Base-by-base conservation (phyloP, 2,329 filamentous ascomycete genomes). In the Aureobasidium sp. region DNA sequence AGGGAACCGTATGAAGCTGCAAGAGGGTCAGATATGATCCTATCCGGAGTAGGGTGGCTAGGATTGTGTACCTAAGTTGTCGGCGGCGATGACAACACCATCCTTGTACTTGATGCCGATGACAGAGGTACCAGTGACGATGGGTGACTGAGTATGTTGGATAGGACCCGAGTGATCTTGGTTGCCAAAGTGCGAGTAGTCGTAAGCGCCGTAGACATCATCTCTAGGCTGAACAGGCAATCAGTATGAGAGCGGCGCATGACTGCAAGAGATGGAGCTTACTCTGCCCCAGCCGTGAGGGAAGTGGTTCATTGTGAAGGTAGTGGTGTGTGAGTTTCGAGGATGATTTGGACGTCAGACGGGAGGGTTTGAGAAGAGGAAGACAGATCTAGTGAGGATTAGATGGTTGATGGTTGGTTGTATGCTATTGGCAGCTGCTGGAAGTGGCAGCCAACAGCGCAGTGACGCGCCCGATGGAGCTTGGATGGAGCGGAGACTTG, bases 71-170 rank as follows among this genome's bases (percentile, higher is more conserved):
- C 91, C 91, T 67, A 99, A 80, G 80, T 97, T 99, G 78, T 99
- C 94, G 70, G 94, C 91, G 58, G 93, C 94, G 75, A 99, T 93
- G 71, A 96, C 92, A 66, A 99, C 91, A 72, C 94, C 94, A 69
- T 92, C 90, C 73, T 91, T 93, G 83, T 91, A 99, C 82, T 97
- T 97, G 75, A 97, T 84, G 67, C 88, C 94, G 62, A 99, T 78
- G 66, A 99, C 94, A 59, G 94, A 97, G 55, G 94, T 97, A 73
- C 94, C 94, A 58, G 94, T 99, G 65, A 99, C 94, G 68, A 96
- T 88, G 71, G 94, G 94, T 36, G 86, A 87, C 78, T 96, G 91
- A 61, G 94, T 97, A 77, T 95, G 90, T 72, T 91, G 85, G 73
- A 85, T 91, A 63, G 92, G 90, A 53, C 69, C 67, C 37, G 69